These are phyloP conservation scores for Aschersonia sp. DNA, from an alignment of 2,329 filamentous ascomycete genomes.

Conservation along the genomic window DNA sequence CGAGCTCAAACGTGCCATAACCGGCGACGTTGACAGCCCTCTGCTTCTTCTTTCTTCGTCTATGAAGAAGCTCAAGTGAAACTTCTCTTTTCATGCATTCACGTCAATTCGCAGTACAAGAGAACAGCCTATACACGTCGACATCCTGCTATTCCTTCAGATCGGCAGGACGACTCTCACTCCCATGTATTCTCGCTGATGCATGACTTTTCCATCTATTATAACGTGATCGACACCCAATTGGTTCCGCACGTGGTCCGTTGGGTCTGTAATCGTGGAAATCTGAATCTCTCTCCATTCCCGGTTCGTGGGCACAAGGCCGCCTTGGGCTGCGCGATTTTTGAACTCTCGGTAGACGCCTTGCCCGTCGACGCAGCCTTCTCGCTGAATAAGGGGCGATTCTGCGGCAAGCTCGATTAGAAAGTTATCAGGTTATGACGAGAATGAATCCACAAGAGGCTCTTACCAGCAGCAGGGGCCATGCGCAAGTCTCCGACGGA, in stretches of 20 bases:
- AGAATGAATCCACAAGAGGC: neutral
- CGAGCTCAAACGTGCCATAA: too few relatives aligned
- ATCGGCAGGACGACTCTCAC: conserved; percentile 29
- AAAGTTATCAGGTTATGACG: neutral
- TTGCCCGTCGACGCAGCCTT: conserved; percentile 27
- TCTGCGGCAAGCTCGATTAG: conserved; percentile 2
- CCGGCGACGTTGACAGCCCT: too few relatives aligned
- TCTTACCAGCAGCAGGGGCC: conserved; percentile 17
- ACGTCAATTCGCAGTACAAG: too few relatives aligned
- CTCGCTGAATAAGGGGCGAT: conserved; percentile 15
- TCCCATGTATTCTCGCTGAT: conserved; percentile 30
- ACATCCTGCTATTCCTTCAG: conserved; percentile 4
- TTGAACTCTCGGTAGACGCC: conserved; percentile 31
- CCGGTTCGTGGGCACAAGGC: conserved; percentile 27
- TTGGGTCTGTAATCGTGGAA: conserved; percentile 25
- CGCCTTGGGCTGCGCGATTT: conserved; percentile 21
- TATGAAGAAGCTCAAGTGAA: too few relatives aligned
- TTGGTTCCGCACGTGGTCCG: conserved; percentile 23
- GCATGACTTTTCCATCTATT: conserved; percentile 28
- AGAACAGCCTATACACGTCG: too few relatives aligned
- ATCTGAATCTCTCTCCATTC: conserved; percentile 37
- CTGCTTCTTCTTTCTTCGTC: too few relatives aligned
- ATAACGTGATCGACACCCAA: conserved; percentile 26
- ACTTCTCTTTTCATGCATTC: too few relatives aligned
- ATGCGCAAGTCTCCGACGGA: conserved; percentile 28